These are phyloP conservation scores for Acacia confusa DNA, from an alignment of 306 rosid species.

Conservation along the genomic window DNA sequence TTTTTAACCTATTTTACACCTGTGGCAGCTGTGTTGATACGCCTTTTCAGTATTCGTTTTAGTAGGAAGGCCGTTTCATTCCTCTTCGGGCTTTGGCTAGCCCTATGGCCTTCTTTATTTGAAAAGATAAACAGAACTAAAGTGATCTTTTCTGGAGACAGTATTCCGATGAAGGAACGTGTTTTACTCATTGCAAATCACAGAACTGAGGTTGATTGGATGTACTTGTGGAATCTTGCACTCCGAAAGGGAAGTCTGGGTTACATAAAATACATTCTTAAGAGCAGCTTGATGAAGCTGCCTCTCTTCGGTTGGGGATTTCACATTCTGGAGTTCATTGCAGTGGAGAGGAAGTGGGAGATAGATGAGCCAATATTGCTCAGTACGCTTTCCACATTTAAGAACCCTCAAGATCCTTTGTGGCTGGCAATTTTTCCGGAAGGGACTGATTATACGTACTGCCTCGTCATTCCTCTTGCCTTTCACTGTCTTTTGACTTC, in stretches of 20 bases:
- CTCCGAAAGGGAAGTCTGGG: constrained; percentile 80
- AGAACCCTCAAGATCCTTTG: constrained; percentile 68
- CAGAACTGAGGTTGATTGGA: constrained; percentile 98
- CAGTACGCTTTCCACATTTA: constrained; percentile 57
- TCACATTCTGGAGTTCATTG: constrained; percentile 88
- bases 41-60: constrained; percentile 53
- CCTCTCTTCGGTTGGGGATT: constrained; percentile 97
- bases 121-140: constrained; percentile 81
- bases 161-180: constrained; percentile 73
- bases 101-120: constrained; percentile 86
- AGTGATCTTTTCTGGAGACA: constrained; percentile 80
- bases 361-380: constrained; percentile 62
- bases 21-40: constrained; percentile 39
- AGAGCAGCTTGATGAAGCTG: constrained; percentile 90
- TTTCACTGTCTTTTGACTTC: constrained; percentile 22
- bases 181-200: constrained; percentile 84
- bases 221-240: constrained; percentile 98
- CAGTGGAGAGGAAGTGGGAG: constrained; percentile 95
- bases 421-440: constrained; percentile 96
- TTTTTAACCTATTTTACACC: constrained; percentile 77
- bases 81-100: constrained; percentile 71
- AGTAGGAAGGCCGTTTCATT: constrained; percentile 76
- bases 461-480: constrained; percentile 36
- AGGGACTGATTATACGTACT: constrained; percentile 93
- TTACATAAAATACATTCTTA: constrained; percentile 80